Base-by-base conservation (phyloP, 2,329 filamentous ascomycete genomes). In the Setomelanomma holmii region DNA sequence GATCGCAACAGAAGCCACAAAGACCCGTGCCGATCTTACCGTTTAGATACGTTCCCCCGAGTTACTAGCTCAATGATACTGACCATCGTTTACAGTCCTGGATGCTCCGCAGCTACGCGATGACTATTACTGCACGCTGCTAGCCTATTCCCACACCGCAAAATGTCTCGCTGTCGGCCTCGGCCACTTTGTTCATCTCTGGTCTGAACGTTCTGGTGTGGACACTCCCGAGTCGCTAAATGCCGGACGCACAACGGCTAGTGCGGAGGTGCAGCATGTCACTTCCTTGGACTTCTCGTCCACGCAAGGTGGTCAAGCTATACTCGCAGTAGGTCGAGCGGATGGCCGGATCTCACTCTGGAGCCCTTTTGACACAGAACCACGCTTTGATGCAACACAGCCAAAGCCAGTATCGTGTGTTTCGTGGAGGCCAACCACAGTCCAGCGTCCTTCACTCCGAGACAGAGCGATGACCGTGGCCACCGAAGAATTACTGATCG, bases 231-330 rank as follows among this genome's bases (percentile, higher is more conserved):
- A 83, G 42, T 78, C 78, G 34, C 73, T 83, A 46, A 74, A 83
- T 76, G 69, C 78, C 62, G 84, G 86, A 78, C 69, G 73, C 61
- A 53, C 75, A 63, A 66, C 73, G 53, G 40, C 55, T 3, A 40
- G 39, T 8, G 20, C 51, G 17, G 63, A 64, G 14, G 34, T 56
- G 6, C 65, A 65, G 8, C 84, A 87, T 66, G 81, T 99, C 36
- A 96, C 91, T 0, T 92, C 91, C 5, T 75, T 98, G n/a, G 87
- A 90, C 0, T 98, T 98, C 74, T 98, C 95, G 1, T 97, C 93
- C 0, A 73, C 81, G 1, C 78, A 85, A 65, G 93, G 93, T 1
- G 82, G 81, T 17, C 89, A 88, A 66, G 87, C 86, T 11, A 95
- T 99, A 33, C 82, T 99, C 38, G 93, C 92, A 0, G 89, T 92